Percentiles rank a stretch among this genome's conserved stretches.
Conservation (phyloP, 331 rosid genomes). For the Rhamnella rubrinervis region DNA sequence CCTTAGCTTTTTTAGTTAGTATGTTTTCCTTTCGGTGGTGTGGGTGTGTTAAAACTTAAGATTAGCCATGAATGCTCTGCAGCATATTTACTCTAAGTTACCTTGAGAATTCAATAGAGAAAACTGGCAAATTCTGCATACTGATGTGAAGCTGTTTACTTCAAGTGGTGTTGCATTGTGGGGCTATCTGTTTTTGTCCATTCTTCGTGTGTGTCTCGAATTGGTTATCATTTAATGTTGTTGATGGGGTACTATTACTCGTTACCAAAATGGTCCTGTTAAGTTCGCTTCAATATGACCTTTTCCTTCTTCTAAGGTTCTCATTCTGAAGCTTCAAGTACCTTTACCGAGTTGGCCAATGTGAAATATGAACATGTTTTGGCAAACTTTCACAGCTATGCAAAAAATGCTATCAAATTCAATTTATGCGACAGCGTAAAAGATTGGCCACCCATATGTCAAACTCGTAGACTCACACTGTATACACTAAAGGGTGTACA, state of each 20-base stretch:
- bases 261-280: slow-evolving; percentile 14
- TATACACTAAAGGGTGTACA: slow-evolving; percentile 10
- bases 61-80: slow-evolving; percentile 29
- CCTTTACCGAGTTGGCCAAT: background rate
- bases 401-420: background rate
- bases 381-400: slow-evolving; percentile 3
- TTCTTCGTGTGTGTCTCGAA: slow-evolving; percentile 21
- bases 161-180: slow-evolving; percentile 28
- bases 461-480: slow-evolving; percentile 2
- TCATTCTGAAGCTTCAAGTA: background rate
- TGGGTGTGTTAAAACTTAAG: slow-evolving; percentile 4
- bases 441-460: background rate
- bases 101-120: slow-evolving; percentile 38
- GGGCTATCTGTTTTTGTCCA: slow-evolving; percentile 36
- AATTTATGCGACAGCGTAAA: background rate
- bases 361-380: slow-evolving; percentile 9
- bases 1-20: background rate
- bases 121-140: slow-evolving; percentile 32
- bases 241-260: slow-evolving; percentile 25
- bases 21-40: slow-evolving; percentile 1
- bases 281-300: slow-evolving; percentile 21
- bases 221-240: slow-evolving; percentile 36
- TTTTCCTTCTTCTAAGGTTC: slow-evolving; percentile 8
- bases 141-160: slow-evolving; percentile 26
- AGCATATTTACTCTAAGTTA: slow-evolving; percentile 22